Conservation (phyloP, 352 stramenopile genomes). For the Phytopythium boreale region DNA sequence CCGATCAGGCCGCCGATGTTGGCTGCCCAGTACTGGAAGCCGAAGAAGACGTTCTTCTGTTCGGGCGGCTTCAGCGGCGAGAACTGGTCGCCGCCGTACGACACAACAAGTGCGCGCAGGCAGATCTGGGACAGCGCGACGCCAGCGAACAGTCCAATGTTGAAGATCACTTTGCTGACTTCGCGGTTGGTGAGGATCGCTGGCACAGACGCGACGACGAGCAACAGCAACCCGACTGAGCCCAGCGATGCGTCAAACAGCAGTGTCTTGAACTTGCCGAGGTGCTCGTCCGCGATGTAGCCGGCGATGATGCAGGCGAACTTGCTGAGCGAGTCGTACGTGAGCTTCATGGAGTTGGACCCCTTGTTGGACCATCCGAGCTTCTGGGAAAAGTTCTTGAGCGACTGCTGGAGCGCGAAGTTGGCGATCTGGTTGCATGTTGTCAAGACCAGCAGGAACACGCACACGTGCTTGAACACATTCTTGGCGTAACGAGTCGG, state of each 20-base stretch:
- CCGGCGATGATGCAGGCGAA: conserved; percentile 50
- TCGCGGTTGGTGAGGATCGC: conserved; percentile 24
- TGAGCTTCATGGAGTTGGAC: conserved; percentile 60
- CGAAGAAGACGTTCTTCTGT: conserved; percentile 71
- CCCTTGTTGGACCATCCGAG: conserved; percentile 56
- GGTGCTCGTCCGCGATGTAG: conserved; percentile 56
- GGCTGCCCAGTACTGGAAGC: conserved; percentile 77
- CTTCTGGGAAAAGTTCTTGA: conserved; percentile 65
- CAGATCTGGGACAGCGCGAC: conserved; percentile 46
- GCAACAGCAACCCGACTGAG: conserved; percentile 45
- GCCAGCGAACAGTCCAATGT: conserved; percentile 49
- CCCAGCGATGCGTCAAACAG: conserved; percentile 25
- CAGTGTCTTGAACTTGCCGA: conserved; percentile 37
- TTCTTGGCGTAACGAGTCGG: conserved; percentile 52
- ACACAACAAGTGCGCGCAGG: conserved; percentile 58
- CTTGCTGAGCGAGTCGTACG: conserved; percentile 63
- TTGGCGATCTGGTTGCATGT: conserved; percentile 46
- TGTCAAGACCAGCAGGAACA: conserved; percentile 53
- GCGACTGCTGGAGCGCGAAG: conserved; percentile 55
- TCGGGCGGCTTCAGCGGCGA: conserved; percentile 33
- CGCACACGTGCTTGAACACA: conserved; percentile 50
- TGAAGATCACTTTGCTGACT: conserved; percentile 44
- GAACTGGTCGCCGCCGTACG: conserved; percentile 65
- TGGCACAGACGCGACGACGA: conserved; percentile 42
- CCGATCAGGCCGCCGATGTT: conserved; percentile 70